A percentile compares a stretch with the other conserved stretches of the same genome.
Conservation (phyloP, 257 asterid genomes). For the Nicotiana tomentosiformis region DNA sequence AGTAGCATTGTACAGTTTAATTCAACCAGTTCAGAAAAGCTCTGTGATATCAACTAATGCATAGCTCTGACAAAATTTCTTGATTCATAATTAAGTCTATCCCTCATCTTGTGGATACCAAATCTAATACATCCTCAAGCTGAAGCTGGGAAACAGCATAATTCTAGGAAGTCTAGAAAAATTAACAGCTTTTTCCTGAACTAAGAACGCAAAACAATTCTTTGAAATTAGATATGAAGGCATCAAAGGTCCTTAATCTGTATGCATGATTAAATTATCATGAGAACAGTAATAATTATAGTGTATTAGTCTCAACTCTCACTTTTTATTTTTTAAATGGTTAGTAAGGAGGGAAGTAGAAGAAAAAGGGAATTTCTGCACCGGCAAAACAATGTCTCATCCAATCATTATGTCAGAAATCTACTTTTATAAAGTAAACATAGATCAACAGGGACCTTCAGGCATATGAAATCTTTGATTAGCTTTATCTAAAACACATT, state of each 20-base stretch:
- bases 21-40: background rate
- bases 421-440: background rate
- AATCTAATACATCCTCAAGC: background rate
- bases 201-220: background rate
- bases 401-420: background rate
- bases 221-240: background rate
- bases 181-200: background rate
- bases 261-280: background rate
- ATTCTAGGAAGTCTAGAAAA: background rate
- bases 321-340: too few relatives aligned
- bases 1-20: background rate
- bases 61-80: background rate
- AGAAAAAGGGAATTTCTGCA: too few relatives aligned
- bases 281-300: too few relatives aligned
- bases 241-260: background rate
- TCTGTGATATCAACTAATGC: background rate
- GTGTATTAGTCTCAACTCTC: too few relatives aligned
- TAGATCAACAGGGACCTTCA: constrained; percentile 26
- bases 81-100: background rate
- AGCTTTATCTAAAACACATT: constrained; percentile 23
- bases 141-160: background rate
- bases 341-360: too few relatives aligned
- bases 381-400: background rate
- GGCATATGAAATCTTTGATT: constrained; percentile 16
- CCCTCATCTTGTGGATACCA: background rate